Evolutionary conservation across 208 protist genomes (phyloP), one percentile per base, ranked within the genome.

Genomic region (Novymonas esmeraldas): DNA sequence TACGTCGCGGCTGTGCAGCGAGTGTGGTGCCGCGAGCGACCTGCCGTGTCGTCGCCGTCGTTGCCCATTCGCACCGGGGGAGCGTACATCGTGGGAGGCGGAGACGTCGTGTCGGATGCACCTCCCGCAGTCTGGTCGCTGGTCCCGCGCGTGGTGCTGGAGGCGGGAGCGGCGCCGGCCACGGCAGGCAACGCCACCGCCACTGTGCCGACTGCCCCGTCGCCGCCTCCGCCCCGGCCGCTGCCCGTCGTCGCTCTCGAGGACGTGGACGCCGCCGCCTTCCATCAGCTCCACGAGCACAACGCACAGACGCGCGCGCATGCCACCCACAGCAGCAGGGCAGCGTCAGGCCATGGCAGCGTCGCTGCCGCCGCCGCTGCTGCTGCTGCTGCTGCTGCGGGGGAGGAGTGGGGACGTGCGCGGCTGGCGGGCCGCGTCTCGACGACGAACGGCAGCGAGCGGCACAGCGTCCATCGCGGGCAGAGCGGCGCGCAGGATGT

Each of bases 251-350:
- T 71, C 46, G 56, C 65, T 18, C 56, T 71, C 42, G 54, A 71
- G 29, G 65, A 64, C n/a, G 65, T 62, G n/a, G 55, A 71, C 31
- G 65, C 55, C 7, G 28, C 39, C 18, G 22, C 65, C 16, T 71
- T 64, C 46, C 56, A 56, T 4, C 57, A 46, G 20, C 65, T 71
- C 56, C 65, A 71, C 38, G 65, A 55, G 26, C 57, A 64, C 48
- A 55, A 58, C 11, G 48, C 45, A 0, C 38, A 58, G 26, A n/a
- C 58, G 11, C 57, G 63, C 20, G 0, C 48, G 0, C 57, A 38
- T 18, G 65, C 10, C 7, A 48, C 44, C 38, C 45, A 41, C 22
- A 22, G 24, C 54, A 45, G 36, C 65, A 29, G 5, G 36, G 38
- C 20, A 4, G 22, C 55, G 4, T 29, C 11, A 34, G 10, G n/a